These are phyloP conservation scores for Chaetomiaceae sp. DNA, from an alignment of 2,329 filamentous ascomycete genomes.

Conservation along the genomic window DNA sequence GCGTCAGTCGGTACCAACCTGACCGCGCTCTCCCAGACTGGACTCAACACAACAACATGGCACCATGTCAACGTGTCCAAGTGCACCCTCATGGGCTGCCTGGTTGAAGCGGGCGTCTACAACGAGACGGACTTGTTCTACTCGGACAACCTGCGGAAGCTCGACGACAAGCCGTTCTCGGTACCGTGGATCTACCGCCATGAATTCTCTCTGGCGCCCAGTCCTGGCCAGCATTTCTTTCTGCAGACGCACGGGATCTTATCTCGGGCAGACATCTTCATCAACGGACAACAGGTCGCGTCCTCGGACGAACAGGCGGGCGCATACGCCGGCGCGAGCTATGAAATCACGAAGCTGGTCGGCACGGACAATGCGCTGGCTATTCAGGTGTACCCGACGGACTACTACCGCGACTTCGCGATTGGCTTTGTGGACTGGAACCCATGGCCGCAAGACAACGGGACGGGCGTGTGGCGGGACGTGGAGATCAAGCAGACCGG, in stretches of 20 bases:
- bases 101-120: constrained; percentile 47
- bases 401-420: constrained; percentile 54
- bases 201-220: constrained; percentile 39
- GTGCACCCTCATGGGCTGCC: constrained; percentile 51
- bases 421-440: constrained; percentile 59
- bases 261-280: constrained; percentile 52
- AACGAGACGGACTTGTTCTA: constrained; percentile 50
- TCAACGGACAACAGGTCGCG: constrained; percentile 51
- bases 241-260: constrained; percentile 54
- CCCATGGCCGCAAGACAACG: constrained; percentile 55
- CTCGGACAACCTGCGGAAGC: constrained; percentile 38
- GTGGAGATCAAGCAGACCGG: constrained; percentile 51
- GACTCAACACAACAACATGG: constrained; percentile 45
- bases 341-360: constrained; percentile 45
- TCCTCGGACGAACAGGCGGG: constrained; percentile 45
- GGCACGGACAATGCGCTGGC: constrained; percentile 43
- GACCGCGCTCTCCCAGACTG: constrained; percentile 35
- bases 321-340: constrained; percentile 49
- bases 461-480: constrained; percentile 57
- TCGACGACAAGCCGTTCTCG: constrained; percentile 43
- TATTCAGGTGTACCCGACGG: constrained; percentile 50
- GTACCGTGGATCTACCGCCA: constrained; percentile 55
- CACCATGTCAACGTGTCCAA: constrained; percentile 39
- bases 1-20: constrained; percentile 32
- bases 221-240: constrained; percentile 39